Evolutionary conservation across 805 yeast species (phyloP), one percentile per base, ranked within the genome.

Genomic region (Cyberlindnera suaveolens): DNA sequence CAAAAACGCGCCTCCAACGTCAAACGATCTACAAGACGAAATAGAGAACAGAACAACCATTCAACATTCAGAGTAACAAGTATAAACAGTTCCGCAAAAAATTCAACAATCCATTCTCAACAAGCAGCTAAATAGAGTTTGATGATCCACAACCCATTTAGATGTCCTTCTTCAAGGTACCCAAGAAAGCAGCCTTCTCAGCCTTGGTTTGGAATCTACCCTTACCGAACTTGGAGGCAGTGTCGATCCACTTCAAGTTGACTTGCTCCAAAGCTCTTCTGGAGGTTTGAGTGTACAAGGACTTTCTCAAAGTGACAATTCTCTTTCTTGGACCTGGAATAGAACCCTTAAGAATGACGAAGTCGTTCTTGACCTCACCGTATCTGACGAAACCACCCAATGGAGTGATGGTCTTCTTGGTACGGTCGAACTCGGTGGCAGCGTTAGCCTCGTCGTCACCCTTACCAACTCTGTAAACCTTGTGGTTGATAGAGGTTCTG

Each of bases 201-300:
- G 97, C 98, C 66, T 97, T 96, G 68, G 99, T 93, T 81, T 93
- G 99, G 98, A 93, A 93, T 85, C 99, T 93, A 82, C 99, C 99
- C 88, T 93, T 95, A 85, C 99, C 99, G 90, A 93, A 93, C 78
- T 91, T 90, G 68, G 99, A 93, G 71, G 99, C 96, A 66, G 99
- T 93, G 75, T 93, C 99, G 72, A 93, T 93, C 99, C 98, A 93
- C 79, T 93, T 93, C 77, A 93, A 86, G 82, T 76, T 79, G 62
- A 91, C 96, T 76, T 88, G 74, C 82, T 93, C 99, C 64, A 85
- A 71, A 65, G 98, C 98, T 77, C 82, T 85, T 83, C 99, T 93
- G 66, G 95, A 85, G 64, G 96, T 89, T 84, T 90, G 93, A 68
- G 85, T 86, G 87, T 88, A 86, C 71, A 93, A 81, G 63, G 97